Evolutionary conservation across 805 yeast genomes (phyloP), one percentile per base, ranked within the genome.

Genomic region (Candida khao-thaluensis): DNA sequence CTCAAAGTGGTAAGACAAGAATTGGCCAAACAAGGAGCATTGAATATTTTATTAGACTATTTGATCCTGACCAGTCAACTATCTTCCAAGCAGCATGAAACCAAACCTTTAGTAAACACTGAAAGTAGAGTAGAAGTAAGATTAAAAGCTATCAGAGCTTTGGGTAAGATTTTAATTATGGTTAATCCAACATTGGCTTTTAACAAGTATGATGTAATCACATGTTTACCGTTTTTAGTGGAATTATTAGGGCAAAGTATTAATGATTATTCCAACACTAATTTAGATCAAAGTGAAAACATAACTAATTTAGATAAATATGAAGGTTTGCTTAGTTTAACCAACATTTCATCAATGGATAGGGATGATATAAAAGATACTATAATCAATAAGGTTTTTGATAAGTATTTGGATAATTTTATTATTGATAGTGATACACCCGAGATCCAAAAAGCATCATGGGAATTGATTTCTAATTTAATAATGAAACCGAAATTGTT

Each of bases 401-500:
- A 82, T 10, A 77, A 72, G 43, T 54, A 51, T 35, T 55, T 76
- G 14, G 69, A 75, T 41, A 69, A 71, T 22, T 59, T 66, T 35
- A 56, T 68, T 8, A 42, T 66, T 7, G 71, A 66, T 8, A 43
- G 61, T 1, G 72, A 76, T 38, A 31, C 41, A 2, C 50, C 60
- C 1, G 55, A 67, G 38, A 56, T 85, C 3, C 86, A 81, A 53
- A 64, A 76, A 35, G 78, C 86, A 0, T 49, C 81, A 0, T 66
- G 84, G 58, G 89, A 85, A 51, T 69, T 85, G 12, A 56, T 82
- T 7, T 74, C 83, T 43, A 85, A 85, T 53, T 54, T 84, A 33
- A 71, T 79, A 52, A 63, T 40, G 26, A 59, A 56, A 18, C 72
- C 73, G 1, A 32, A 44, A 5, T 40, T 66, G 52, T 57, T 77